Conservation (phyloP, 148 eudicot genomes). For the Vaccinium darrowii region DNA sequence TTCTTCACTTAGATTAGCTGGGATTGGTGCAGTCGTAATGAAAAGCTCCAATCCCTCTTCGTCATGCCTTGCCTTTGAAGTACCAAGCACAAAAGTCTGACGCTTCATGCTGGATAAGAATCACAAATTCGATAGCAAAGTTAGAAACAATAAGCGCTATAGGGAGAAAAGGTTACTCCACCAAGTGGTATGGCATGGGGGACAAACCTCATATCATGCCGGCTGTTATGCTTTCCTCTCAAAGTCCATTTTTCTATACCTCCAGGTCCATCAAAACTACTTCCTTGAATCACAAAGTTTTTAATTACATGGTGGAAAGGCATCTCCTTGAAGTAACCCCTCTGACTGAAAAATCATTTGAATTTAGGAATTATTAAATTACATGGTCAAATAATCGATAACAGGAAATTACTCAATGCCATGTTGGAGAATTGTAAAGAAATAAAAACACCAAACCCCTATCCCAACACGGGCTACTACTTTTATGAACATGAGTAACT, state of each 20-base stretch:
- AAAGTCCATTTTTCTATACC: conserved; percentile 78
- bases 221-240: conserved; percentile 74
- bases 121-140: not conserved
- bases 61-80: conserved; percentile 67
- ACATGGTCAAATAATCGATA: not conserved
- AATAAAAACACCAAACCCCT: conserved; percentile 8
- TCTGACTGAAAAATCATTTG: conserved; percentile 55
- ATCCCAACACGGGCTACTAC: not conserved
- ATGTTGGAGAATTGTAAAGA: not conserved
- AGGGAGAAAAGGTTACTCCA: not conserved
- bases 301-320: conserved; percentile 83
- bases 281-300: conserved; percentile 88
- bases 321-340: conserved; percentile 90
- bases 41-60: conserved; percentile 67
- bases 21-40: conserved; percentile 90
- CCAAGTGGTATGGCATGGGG: not conserved
- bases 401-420: not conserved
- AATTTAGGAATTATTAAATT: not conserved
- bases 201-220: conserved; percentile 73
- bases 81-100: conserved; percentile 95
- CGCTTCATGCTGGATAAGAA: conserved; percentile 68
- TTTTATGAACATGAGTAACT: not conserved
- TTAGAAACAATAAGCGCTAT: not conserved
- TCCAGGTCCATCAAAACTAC: conserved; percentile 60
- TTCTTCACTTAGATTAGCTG: conserved; percentile 88